phyloP scores from a whole-genome alignment of 2,329 filamentous ascomycete species.

The Calonectria ilicicola region DNA sequence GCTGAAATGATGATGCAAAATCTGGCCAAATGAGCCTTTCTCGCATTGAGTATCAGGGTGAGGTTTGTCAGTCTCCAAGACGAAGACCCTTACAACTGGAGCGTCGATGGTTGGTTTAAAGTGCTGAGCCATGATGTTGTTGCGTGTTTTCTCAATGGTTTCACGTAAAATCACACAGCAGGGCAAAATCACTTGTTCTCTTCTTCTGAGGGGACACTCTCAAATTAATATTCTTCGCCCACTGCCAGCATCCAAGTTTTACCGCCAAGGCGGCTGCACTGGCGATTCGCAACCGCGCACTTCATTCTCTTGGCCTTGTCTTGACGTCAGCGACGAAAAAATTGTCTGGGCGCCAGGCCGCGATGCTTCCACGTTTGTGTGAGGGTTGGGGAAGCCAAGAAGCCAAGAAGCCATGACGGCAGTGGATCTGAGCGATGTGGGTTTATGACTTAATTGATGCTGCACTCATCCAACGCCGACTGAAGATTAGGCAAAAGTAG shows the following conservation, averaged over 20 bases:
- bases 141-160: too few relatives aligned
- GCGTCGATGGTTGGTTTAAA: constrained; percentile 42
- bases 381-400: constrained; percentile 6
- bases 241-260: neutral
- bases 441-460: constrained; percentile 14
- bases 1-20: constrained; percentile 63
- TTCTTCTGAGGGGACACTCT: neutral
- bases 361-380: neutral
- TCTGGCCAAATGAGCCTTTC: constrained; percentile 65
- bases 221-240: neutral
- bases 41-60: constrained; percentile 62
- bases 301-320: neutral
- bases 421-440: constrained; percentile 1
- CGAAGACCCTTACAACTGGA: constrained; percentile 55
- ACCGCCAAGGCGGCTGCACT: neutral
- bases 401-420: neutral
- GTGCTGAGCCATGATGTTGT: constrained; percentile 38
- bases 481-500: neutral
- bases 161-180: too few relatives aligned
- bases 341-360: neutral
- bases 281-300: neutral
- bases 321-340: constrained; percentile 4
- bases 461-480: neutral
- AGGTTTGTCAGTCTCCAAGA: constrained; percentile 69
- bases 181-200: too few relatives aligned